Base-by-base conservation (phyloP, 2,329 filamentous ascomycete species). In the Talaromyces funiculosus region DNA sequence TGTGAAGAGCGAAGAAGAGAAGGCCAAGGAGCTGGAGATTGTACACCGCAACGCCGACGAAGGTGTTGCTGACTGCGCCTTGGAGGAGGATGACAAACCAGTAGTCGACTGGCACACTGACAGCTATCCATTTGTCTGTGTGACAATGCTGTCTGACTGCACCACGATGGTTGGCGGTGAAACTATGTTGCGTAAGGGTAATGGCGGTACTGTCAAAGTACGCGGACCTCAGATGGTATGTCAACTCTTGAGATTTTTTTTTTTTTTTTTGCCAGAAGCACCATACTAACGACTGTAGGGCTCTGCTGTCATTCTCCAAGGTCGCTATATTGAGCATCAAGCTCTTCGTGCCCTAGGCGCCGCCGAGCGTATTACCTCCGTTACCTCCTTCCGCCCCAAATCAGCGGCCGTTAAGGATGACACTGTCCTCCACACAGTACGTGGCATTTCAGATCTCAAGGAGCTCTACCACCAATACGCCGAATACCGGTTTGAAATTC, bases 51-150 rank as follows among this genome's bases (percentile, higher is more conserved):
- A 71, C 14, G 72, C 71, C 3, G 74, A 78, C 56, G 76, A 80
- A 60, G 75, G 75, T 10, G 77, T 77, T 59, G 71, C 72, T 5
- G 76, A 73, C 26, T 77, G 73, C 53, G 70, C 71, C 4, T 76
- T 73, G 65, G 78, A 80, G 26, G 79, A 61, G n/a, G 51, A 83
- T 53, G 77, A 80, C 37, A 77, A 80, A 64, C 81, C 84, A 4
- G 81, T 84, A 24, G 80, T 87, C 31, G 82, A 80, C 38, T 88
- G 85, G 85, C 85, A 87, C 71, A 82, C 76, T 0, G 86, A 88
- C 69, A 85, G 82, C 67, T 87, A 86, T 67, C 84, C 85, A 0
- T 88, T 87, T 67, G 85, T 88, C n/a, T 87, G 84, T 64, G 85
- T 88, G n/a, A 78, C 81, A 7, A 88, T 88, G 84, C 78, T 88